Evolutionary conservation across 441 rosid genomes (phyloP), one percentile per base, ranked within the genome.

Genomic region (Rhodomyrtus psidioides): DNA sequence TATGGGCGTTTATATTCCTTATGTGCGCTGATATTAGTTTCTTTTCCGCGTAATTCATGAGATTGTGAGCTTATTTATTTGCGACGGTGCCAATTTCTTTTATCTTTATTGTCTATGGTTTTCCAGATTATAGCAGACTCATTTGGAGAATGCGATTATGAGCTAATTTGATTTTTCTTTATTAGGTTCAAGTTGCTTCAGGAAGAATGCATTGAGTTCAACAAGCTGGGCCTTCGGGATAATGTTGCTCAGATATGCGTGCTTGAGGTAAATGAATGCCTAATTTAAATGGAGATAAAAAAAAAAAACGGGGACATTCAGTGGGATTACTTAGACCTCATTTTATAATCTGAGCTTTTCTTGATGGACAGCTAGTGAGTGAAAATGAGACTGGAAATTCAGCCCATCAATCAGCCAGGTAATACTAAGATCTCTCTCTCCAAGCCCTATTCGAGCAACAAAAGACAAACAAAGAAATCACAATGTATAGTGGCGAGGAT

Each of bases 201-300:
- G 55, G 99, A 97, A 88, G 99, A 96, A 91, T 90, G 91, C 89
- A 92, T 96, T 57, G 95, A 95, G 88, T 97, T 90, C 90, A 96
- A 90, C 89, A 94, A 92, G 91, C 92, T 92, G 90, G 96, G 97
- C 84, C 97, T 97, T 82, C 94, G 99, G 62, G 98, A 97, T 91
- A 96, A 97, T 92, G 99, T 97, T 92, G 99, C 98, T 87, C 99
- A 97, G 92, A 95, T 96, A 91, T 97, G 98, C 84, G 98, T 97
- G 85, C 88, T 97, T 86, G 98, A 95, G 99, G 99, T 96, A 90
- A 56, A 39, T 88, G 65, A 51, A 53, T 55, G 21, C 49, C 79
- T 65, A 28, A 53, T 54, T 27, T 82, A 54, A 82, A 82, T 28
- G 84, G 60, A 19, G 16, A 56, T 82, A 13, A 28, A 54, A 28